These are phyloP conservation scores for Nannochloris sp. DNA, from an alignment of 139 green algal genomes.

Conservation along the genomic window DNA sequence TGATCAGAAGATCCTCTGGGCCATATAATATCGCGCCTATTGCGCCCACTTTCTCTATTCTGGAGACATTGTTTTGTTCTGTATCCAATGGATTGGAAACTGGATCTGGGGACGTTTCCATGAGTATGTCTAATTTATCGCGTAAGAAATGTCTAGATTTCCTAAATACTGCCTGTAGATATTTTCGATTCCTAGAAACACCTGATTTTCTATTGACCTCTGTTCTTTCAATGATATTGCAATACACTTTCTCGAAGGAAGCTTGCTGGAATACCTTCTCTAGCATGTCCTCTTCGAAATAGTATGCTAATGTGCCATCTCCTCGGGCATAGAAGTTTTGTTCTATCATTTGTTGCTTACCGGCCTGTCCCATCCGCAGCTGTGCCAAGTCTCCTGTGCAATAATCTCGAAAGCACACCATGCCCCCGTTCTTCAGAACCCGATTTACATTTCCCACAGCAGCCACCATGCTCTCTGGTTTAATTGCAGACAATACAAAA, in stretches of 20 bases:
- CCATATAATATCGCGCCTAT: too few relatives aligned
- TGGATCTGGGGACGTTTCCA: too few relatives aligned
- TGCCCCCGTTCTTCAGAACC: constrained; percentile 33
- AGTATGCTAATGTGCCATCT: constrained; percentile 77
- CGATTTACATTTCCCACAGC: constrained; percentile 12
- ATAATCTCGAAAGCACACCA: constrained; percentile 70
- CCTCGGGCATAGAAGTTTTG: constrained; percentile 62
- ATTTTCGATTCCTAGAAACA: constrained; percentile 58
- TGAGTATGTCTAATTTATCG: too few relatives aligned
- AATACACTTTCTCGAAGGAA: constrained; percentile 44
- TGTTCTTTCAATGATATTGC: constrained; percentile 32
- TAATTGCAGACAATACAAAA: constrained; percentile 90
- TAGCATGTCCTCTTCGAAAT: constrained; percentile 48
- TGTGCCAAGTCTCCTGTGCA: constrained; percentile 57
- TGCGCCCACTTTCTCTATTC: too few relatives aligned
- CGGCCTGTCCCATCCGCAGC: constrained; percentile 23
- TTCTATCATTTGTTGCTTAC: constrained; percentile 25
- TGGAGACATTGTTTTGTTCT: too few relatives aligned
- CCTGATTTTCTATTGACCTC: constrained; percentile 54
- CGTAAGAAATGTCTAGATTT: not conserved
- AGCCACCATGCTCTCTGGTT: constrained; percentile 51
- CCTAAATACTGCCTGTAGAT: constrained; percentile 66
- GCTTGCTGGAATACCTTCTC: constrained; percentile 38
- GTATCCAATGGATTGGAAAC: too few relatives aligned
- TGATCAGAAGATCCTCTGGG: too few relatives aligned